Percentiles rank a stretch among this genome's conserved stretches.
Conservation (phyloP, 164 flowering plant species). For the Vitis riparia region DNA sequence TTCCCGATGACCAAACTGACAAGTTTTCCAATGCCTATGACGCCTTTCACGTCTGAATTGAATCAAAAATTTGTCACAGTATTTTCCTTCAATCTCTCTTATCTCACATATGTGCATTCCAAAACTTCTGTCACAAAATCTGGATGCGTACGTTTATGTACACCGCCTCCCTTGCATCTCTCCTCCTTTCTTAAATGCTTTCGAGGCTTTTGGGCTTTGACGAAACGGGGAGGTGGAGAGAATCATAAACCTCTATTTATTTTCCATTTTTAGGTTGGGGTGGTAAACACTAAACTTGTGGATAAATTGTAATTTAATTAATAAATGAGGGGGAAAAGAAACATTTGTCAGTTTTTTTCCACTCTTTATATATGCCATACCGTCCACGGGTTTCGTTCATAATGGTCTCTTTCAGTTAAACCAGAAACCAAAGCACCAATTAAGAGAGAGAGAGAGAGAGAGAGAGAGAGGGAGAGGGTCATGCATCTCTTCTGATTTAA, state of each 20-base stretch:
- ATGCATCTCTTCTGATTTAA: conserved; percentile 35
- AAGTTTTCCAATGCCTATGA: conserved; percentile 22
- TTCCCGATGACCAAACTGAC: conserved; percentile 28
- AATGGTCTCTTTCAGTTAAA: conserved; percentile 18
- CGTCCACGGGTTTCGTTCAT: conserved; percentile 12
- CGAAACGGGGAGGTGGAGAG: too few species aligned
- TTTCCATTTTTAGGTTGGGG: too few species aligned
- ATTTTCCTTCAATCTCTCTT: conserved; percentile 4
- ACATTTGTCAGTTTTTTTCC: conserved; percentile 13
- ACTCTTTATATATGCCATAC: conserved; percentile 9
- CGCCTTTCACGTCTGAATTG: conserved; percentile 16
- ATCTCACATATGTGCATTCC: conserved; percentile 12
- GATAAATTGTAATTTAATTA: too few species aligned
- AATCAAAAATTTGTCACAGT: conserved; percentile 12
- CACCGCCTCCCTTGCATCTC: too few species aligned
- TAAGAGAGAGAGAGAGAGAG: conserved; percentile 8
- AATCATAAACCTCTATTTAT: too few species aligned
- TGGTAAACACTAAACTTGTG: too few species aligned
- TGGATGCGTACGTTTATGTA: too few species aligned
- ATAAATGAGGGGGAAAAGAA: too few species aligned
- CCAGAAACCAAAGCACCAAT: conserved; percentile 19
- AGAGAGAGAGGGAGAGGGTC: conserved; percentile 17
- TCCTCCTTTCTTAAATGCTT: too few species aligned
- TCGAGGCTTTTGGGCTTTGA: too few species aligned
- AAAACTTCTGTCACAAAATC: conserved; percentile 9